phyloP scores from a whole-genome alignment of 331 rosid species.

The Cucumis variabilis region DNA sequence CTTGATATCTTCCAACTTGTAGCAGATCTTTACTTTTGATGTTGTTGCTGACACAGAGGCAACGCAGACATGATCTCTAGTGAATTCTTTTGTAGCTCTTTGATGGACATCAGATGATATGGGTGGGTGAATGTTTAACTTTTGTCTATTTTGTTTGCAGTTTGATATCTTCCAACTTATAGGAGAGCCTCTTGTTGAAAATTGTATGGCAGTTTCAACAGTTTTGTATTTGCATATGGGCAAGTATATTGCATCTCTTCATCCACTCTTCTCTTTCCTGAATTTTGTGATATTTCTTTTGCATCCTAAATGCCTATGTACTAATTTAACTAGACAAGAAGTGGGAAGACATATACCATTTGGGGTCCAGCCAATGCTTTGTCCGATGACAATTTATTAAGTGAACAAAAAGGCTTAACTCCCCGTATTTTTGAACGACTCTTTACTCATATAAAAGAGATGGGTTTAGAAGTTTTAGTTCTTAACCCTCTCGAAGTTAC shows the following conservation, averaged over 20 bases:
- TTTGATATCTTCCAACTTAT: slow-evolving; percentile 83
- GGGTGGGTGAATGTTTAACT: too few species aligned
- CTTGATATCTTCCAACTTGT: too few species aligned
- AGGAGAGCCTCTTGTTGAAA: slow-evolving; percentile 90
- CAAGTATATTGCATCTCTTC: slow-evolving; percentile 58
- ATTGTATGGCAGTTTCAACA: slow-evolving; percentile 97
- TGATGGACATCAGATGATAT: too few species aligned
- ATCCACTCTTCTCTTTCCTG: slow-evolving; percentile 18
- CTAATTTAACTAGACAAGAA: slow-evolving; percentile 71
- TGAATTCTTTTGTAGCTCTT: too few species aligned
- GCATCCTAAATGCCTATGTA: slow-evolving; percentile 1
- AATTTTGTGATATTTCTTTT: slow-evolving; percentile 1
- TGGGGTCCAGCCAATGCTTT: slow-evolving; percentile 99
- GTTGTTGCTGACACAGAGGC: too few species aligned
- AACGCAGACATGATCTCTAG: too few species aligned
- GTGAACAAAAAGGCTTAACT: slow-evolving; percentile 87
- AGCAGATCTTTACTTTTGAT: too few species aligned
- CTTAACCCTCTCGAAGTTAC: not conserved
- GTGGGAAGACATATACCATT: slow-evolving; percentile 96
- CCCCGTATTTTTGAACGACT: slow-evolving; percentile 89
- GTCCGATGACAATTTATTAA: slow-evolving; percentile 57
- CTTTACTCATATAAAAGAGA: slow-evolving; percentile 86
- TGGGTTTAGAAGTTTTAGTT: slow-evolving; percentile 40
- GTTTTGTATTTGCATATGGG: slow-evolving; percentile 99
- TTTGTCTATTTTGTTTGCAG: too few species aligned